Percentiles rank a stretch among this genome's conserved stretches.
Evolutionary conservation across 495 filamentous ascomycete species (phyloP).

Genomic region (Penicillium longicatenatum): DNA sequence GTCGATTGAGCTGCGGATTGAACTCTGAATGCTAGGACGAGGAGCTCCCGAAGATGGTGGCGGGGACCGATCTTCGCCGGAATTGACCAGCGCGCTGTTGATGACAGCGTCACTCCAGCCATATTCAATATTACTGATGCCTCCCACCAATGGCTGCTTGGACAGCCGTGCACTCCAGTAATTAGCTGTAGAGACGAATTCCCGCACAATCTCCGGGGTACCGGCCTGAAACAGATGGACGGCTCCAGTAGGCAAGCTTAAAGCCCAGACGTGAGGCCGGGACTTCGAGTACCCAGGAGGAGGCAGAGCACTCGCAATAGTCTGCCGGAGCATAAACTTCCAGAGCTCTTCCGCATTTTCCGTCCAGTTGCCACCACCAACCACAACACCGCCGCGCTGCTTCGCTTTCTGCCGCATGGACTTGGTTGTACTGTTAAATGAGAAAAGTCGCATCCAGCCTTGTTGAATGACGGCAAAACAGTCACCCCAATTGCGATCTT

Average conservation of each 20-base stretch:
- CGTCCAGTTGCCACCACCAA: constrained; percentile 96
- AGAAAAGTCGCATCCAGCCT: constrained; percentile 93
- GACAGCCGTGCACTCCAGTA: constrained; percentile 96
- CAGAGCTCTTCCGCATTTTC: constrained; percentile 88
- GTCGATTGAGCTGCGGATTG: constrained; percentile 71
- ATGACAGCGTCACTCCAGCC: constrained; percentile 93
- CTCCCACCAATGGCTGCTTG: constrained; percentile 88
- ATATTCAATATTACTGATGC: constrained; percentile 96
- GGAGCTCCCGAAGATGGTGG: constrained; percentile 41
- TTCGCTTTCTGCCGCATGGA: constrained; percentile 71
- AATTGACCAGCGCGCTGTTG: constrained; percentile 65
- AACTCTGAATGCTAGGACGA: constrained; percentile 69
- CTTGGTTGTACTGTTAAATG: constrained; percentile 75
- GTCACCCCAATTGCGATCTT: constrained; percentile 90
- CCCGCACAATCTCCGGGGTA: constrained; percentile 89
- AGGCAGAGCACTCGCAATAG: constrained; percentile 87
- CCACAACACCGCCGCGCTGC: constrained; percentile 62
- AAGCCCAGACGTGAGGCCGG: constrained; percentile 90
- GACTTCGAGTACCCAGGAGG: constrained; percentile 90
- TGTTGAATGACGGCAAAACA: constrained; percentile 98
- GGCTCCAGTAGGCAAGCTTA: constrained; percentile 89
- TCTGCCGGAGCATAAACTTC: constrained; percentile 86
- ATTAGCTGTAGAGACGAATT: constrained; percentile 93
- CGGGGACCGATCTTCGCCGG: constrained; percentile 44
- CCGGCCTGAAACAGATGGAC: constrained; percentile 98